Percentiles rank a stretch among this genome's conserved stretches.
Conservation (phyloP, 495 filamentous ascomycete species). For the Tuber borchii region DNA sequence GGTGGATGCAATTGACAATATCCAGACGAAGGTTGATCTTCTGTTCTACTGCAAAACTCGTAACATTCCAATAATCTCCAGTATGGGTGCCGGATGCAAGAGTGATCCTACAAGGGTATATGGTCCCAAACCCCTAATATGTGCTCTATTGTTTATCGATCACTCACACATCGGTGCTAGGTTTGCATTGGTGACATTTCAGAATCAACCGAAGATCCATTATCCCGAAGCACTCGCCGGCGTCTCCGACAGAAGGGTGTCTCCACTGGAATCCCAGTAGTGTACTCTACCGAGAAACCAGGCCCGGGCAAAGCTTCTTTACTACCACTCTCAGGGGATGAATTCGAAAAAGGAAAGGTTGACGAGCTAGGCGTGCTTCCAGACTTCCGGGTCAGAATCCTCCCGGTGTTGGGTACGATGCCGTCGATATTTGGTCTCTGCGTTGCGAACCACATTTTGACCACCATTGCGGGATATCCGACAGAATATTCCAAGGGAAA, state of each 20-base stretch:
- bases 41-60: constrained; percentile 78
- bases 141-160: not conserved
- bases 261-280: constrained; percentile 75
- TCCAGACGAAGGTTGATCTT: constrained; percentile 88
- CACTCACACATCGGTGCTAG: constrained; percentile 11
- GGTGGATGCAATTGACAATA: constrained; percentile 97
- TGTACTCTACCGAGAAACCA: constrained; percentile 88
- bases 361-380: constrained; percentile 80
- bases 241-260: constrained; percentile 72
- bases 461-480: constrained; percentile 79
- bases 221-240: constrained; percentile 76
- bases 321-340: constrained; percentile 78
- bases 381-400: constrained; percentile 86
- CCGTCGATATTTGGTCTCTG: constrained; percentile 90
- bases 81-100: constrained; percentile 97
- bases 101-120: constrained; percentile 68
- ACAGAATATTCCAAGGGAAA: constrained; percentile 77
- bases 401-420: constrained; percentile 95
- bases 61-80: constrained; percentile 72
- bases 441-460: constrained; percentile 83
- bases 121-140: not conserved
- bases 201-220: constrained; percentile 76
- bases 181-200: constrained; percentile 88
- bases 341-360: constrained; percentile 80
- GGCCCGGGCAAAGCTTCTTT: constrained; percentile 86